A percentile compares a stretch with the other conserved stretches of the same genome.
Conservation (phyloP, 192 early-diverging fungal genomes). For the Backusella australiensis region DNA sequence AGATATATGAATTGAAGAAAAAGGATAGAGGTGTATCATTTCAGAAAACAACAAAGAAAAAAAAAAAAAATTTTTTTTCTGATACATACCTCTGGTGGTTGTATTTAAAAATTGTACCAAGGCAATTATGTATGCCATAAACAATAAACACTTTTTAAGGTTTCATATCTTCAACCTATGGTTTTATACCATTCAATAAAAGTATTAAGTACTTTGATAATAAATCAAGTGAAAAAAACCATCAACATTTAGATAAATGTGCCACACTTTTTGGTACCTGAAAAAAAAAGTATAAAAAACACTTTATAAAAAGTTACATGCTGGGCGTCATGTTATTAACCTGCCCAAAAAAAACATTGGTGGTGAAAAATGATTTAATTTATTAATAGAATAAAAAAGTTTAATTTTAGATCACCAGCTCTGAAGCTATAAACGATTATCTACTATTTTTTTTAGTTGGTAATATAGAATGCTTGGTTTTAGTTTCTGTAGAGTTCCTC, state of each 20-base stretch:
- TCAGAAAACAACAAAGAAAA: not conserved
- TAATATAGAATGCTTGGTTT: not conserved
- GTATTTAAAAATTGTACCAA: conserved; percentile 1
- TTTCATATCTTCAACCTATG: not conserved
- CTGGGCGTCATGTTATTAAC: not conserved
- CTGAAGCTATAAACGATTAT: not conserved
- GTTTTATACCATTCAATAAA: not conserved
- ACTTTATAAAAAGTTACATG: not conserved
- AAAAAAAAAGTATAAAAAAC: not conserved
- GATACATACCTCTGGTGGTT: not conserved
- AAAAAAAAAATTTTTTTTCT: not conserved
- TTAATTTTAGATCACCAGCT: not conserved
- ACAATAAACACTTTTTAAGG: not conserved
- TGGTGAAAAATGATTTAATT: not conserved
- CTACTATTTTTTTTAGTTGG: not conserved
- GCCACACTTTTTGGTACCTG: no score
- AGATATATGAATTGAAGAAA: not conserved
- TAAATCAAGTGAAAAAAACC: not conserved
- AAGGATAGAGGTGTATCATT: not conserved
- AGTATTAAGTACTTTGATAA: not conserved
- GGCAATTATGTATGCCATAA: not conserved
- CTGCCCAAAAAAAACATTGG: not conserved
- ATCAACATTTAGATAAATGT: no score
- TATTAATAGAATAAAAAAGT: not conserved
- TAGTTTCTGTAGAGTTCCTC: not conserved